These are phyloP conservation scores for Volvariella surrecta DNA, from an alignment of 1,284 basidiomycete genomes.

Conservation along the genomic window DNA sequence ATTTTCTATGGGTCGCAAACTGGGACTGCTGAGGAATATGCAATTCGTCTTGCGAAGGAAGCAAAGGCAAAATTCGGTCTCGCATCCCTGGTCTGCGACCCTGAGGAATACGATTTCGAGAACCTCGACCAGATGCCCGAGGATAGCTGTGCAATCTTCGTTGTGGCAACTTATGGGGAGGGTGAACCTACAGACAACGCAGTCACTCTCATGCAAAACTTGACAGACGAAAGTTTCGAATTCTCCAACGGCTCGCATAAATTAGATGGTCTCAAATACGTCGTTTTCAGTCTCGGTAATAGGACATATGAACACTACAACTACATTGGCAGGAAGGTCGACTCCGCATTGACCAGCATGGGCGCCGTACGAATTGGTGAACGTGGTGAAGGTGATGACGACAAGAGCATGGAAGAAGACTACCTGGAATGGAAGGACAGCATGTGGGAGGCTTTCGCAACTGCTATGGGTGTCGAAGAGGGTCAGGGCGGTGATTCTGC, in stretches of 20 bases:
- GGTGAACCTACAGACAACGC: constrained; percentile 99
- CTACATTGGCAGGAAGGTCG: constrained; percentile 77
- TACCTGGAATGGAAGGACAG: constrained; percentile 99
- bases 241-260: constrained; percentile 76
- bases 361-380: constrained; percentile 86
- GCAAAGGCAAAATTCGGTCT: constrained; percentile 92
- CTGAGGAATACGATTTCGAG: constrained; percentile 97
- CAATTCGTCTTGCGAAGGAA: constrained; percentile 89
- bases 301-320: constrained; percentile 97
- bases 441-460: constrained; percentile 89
- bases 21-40: constrained; percentile 94
- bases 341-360: constrained; percentile 67
- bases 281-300: constrained; percentile 93
- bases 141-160: constrained; percentile 84
- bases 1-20: constrained; percentile 98
- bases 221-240: constrained; percentile 80
- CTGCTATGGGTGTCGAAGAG: constrained; percentile 84
- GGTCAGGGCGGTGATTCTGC: constrained; percentile 93
- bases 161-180: constrained; percentile 98
- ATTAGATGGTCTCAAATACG: constrained; percentile 88
- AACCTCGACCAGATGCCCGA: constrained; percentile 88
- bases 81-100: constrained; percentile 89
- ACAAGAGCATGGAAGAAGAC: constrained; percentile 99
- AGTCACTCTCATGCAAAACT: constrained; percentile 89
- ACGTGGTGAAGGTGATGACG: constrained; percentile 95